These are phyloP conservation scores for Lipomyces chichibuensis DNA, from an alignment of 805 yeast species.

Conservation along the genomic window DNA sequence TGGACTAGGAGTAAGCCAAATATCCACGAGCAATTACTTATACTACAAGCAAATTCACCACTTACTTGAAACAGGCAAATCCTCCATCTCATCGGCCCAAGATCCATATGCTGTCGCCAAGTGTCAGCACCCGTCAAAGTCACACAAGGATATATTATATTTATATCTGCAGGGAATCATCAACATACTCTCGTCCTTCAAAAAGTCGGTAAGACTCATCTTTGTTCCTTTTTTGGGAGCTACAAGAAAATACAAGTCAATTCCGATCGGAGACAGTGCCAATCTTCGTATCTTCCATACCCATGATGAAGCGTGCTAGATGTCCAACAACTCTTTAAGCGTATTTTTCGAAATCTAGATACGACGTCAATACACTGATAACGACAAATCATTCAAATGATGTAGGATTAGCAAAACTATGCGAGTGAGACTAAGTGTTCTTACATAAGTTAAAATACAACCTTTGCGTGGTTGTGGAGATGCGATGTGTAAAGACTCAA, in stretches of 20 bases:
- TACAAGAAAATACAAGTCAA: not conserved
- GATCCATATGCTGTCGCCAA: slow-evolving; percentile 24
- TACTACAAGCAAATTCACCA: not conserved
- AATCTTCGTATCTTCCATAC: slow-evolving; percentile 6
- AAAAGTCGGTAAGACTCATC: slow-evolving; percentile 34
- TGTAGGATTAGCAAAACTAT: not conserved
- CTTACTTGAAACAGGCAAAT: slow-evolving; percentile 34
- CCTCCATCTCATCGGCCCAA: slow-evolving; percentile 38
- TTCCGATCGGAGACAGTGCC: not conserved
- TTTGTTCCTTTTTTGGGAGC: slow-evolving; percentile 28
- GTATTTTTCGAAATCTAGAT: not conserved
- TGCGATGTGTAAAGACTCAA: not conserved
- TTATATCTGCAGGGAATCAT: not conserved
- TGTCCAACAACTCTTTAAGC: slow-evolving; percentile 15
- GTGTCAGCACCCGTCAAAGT: not conserved
- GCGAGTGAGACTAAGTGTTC: not conserved
- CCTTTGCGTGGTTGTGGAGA: not conserved
- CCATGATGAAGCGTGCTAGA: slow-evolving; percentile 16
- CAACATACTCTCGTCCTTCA: slow-evolving; percentile 29
- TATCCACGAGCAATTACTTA: not conserved
- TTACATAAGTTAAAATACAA: not conserved
- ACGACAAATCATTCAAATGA: not conserved
- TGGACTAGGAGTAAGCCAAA: not conserved
- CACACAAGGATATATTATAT: slow-evolving; percentile 1
- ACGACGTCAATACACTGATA: not conserved